Conservation (phyloP, 805 yeast genomes). For the Metschnikowia hibisci region DNA sequence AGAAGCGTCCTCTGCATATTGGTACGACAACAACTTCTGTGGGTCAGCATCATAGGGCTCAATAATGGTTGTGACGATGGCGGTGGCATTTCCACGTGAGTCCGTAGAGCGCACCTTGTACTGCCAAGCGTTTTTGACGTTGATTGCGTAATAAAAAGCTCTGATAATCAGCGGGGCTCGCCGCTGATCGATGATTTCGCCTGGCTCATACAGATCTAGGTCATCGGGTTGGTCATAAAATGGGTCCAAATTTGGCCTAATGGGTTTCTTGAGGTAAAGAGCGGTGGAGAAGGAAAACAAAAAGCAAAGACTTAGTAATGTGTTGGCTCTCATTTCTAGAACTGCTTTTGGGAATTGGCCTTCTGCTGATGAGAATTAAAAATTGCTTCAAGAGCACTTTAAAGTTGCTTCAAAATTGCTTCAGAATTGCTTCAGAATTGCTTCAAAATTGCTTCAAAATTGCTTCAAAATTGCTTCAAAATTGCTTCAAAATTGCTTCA, state of each 20-base stretch:
- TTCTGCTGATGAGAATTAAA: no score
- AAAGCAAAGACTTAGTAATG: not conserved
- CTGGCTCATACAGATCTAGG: conserved; percentile 1
- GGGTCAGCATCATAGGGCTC: conserved; percentile 21
- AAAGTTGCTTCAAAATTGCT: no score
- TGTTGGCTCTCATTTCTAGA: not conserved
- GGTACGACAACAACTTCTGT: conserved; percentile 18
- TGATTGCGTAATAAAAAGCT: conserved; percentile 6
- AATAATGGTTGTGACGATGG: conserved; percentile 22
- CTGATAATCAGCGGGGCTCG: conserved; percentile 5
- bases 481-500: no score
- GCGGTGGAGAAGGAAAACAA: not conserved
- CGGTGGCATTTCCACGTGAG: conserved; percentile 19
- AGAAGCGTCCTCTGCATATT: conserved; percentile 22
- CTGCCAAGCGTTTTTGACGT: conserved; percentile 19
- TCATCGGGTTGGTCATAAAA: conserved; percentile 7
- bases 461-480: no score
- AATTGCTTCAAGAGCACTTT: no score
- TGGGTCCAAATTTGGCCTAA: conserved; percentile 5
- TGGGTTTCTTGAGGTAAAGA: conserved; percentile 2
- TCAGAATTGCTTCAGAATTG: no score
- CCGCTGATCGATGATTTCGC: conserved; percentile 7
- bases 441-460: no score
- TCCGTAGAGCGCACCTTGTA: conserved; percentile 22
- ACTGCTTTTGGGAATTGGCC: not conserved